phyloP scores from a whole-genome alignment of 495 filamentous ascomycete genomes.

The Lepidopterella palustris region DNA sequence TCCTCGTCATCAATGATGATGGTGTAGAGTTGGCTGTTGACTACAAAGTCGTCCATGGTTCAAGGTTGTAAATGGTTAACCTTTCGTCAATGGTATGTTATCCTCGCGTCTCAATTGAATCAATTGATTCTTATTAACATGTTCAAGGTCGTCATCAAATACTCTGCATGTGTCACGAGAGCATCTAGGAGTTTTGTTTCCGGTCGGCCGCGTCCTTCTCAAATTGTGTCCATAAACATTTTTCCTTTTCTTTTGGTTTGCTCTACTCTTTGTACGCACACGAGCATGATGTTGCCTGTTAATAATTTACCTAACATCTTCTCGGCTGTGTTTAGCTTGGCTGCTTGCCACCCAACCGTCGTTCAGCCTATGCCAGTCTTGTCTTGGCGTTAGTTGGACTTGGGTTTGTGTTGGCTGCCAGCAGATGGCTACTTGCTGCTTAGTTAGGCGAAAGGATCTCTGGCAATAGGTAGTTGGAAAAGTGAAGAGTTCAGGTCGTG shows the following conservation, averaged over 20 bases:
- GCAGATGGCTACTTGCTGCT: neutral
- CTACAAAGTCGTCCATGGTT: conserved; percentile 94
- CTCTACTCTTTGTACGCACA: neutral
- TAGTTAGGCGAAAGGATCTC: neutral
- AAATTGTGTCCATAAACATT: conserved; percentile 30
- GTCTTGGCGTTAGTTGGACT: neutral
- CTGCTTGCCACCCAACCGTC: neutral
- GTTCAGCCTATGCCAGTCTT: neutral
- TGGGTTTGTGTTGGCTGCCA: neutral
- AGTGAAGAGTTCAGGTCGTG: neutral
- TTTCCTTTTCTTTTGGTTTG: conserved; percentile 6
- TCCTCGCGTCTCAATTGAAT: neutral
- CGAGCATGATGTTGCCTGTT: neutral
- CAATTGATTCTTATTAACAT: conserved; percentile 9
- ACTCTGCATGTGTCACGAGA: conserved; percentile 21
- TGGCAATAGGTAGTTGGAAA: neutral
- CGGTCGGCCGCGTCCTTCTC: conserved; percentile 21
- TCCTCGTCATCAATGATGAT: conserved; percentile 91
- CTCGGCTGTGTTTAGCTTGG: neutral
- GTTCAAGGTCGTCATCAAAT: conserved; percentile 17
- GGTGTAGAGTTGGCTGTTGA: conserved; percentile 94
- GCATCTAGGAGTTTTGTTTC: conserved; percentile 28
- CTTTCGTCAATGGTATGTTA: conserved; percentile 25
- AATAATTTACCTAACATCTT: neutral
- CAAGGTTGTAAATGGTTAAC: conserved; percentile 50